A percentile compares a stretch with the other conserved stretches of the same genome.
Conservation (phyloP, 495 filamentous ascomycete species). For the Chaetomium fimeti region DNA sequence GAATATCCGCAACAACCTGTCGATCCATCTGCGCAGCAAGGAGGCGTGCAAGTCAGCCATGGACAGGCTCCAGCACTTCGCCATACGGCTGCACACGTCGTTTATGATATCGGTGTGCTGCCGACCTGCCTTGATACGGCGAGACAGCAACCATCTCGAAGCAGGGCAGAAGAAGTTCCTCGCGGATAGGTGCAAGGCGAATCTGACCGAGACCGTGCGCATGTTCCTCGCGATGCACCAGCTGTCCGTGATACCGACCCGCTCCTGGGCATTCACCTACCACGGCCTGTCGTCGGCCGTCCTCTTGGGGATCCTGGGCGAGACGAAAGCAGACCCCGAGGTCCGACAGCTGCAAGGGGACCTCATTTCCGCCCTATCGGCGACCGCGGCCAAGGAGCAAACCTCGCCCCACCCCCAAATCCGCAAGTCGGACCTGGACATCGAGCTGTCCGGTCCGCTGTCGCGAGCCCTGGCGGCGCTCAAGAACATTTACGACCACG, state of each 20-base stretch:
- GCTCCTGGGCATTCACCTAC: slow-evolving; percentile 66
- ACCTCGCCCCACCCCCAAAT: slow-evolving; percentile 48
- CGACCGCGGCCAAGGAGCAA: slow-evolving; percentile 54
- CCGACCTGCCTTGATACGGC: slow-evolving; percentile 51
- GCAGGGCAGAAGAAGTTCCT: slow-evolving; percentile 47
- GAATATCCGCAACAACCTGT: slow-evolving; percentile 46
- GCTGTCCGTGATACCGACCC: slow-evolving; percentile 60
- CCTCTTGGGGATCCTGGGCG: slow-evolving; percentile 62
- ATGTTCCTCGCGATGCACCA: slow-evolving; percentile 69
- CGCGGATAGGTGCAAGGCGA: slow-evolving; percentile 58
- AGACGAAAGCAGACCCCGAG: slow-evolving; percentile 57
- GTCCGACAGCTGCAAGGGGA: slow-evolving; percentile 56
- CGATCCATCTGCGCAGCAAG: slow-evolving; percentile 46
- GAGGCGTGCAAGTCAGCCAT: slow-evolving; percentile 55
- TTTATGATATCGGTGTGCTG: slow-evolving; percentile 57
- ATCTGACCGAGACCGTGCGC: slow-evolving; percentile 63
- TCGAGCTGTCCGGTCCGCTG: slow-evolving; percentile 55
- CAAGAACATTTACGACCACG: slow-evolving; percentile 59
- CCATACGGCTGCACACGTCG: slow-evolving; percentile 53
- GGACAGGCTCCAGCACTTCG: slow-evolving; percentile 55
- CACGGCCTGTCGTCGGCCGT: slow-evolving; percentile 64
- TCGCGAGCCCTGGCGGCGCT: slow-evolving; percentile 54
- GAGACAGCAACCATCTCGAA: slow-evolving; percentile 41
- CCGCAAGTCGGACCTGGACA: slow-evolving; percentile 50
- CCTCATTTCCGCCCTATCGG: slow-evolving; percentile 55